phyloP scores from a whole-genome alignment of 108 stramenopile genomes.

The Nannochloropsis gaditana region DNA sequence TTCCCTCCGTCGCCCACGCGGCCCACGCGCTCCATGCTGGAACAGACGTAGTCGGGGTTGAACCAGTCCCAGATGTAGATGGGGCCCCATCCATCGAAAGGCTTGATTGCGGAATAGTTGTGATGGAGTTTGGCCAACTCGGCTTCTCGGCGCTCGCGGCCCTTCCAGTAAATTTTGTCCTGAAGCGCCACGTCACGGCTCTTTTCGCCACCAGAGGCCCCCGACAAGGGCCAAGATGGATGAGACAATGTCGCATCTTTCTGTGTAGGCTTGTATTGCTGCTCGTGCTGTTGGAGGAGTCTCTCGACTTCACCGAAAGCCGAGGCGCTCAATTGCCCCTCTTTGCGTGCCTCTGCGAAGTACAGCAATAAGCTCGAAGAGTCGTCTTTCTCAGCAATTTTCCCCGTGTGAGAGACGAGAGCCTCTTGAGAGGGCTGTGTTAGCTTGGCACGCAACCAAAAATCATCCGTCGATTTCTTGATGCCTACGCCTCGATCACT shows the following conservation, averaged over 20 bases:
- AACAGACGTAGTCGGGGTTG: background rate
- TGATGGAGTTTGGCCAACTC: background rate
- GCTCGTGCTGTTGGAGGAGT: background rate
- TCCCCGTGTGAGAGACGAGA: background rate
- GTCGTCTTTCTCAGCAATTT: background rate
- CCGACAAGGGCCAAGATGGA: background rate
- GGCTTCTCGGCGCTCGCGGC: background rate
- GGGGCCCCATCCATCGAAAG: background rate
- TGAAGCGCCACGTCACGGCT: background rate
- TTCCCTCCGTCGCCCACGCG: constrained; percentile 40
- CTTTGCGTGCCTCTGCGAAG: background rate
- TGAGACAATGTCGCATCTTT: background rate
- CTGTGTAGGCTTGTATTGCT: background rate
- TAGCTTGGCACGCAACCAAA: background rate
- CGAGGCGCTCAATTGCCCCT: background rate
- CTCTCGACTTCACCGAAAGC: background rate
- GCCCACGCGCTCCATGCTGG: constrained; percentile 25
- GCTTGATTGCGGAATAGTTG: constrained; percentile 2
- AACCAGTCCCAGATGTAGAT: constrained; percentile 24
- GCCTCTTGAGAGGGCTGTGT: background rate
- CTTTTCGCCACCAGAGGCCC: background rate
- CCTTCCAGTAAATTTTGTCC: constrained; percentile 10
- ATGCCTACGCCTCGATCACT: background rate
- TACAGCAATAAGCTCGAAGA: background rate
- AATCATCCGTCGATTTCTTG: background rate